These are phyloP conservation scores for Daldinia sp. DNA, from an alignment of 2,329 filamentous ascomycete species.

Conservation along the genomic window DNA sequence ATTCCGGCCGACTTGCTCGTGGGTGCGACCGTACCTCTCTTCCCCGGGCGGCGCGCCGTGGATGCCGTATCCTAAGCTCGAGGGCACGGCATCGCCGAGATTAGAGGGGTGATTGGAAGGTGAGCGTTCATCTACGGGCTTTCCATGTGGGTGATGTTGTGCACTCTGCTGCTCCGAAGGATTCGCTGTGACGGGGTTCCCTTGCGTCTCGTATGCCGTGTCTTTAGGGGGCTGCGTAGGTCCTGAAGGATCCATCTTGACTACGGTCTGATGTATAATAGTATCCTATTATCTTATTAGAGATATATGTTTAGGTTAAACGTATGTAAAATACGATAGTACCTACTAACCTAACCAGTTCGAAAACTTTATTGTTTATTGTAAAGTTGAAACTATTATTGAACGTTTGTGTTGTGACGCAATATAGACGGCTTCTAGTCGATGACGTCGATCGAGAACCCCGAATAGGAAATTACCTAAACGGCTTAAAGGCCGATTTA, in stretches of 20 bases:
- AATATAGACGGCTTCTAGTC: constrained; percentile 19
- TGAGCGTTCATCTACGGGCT: constrained; percentile 34
- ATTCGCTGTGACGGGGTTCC: constrained; percentile 41
- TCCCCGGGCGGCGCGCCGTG: constrained; percentile 40
- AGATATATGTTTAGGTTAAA: no score
- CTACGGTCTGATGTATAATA: background rate
- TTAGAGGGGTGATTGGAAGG: constrained; percentile 28
- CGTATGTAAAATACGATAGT: no score
- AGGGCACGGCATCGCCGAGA: constrained; percentile 38
- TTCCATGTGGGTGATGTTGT: constrained; percentile 19
- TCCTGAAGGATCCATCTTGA: constrained; percentile 43
- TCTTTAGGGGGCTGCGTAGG: constrained; percentile 41
- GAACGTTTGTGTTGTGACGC: constrained; percentile 16
- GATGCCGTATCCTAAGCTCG: constrained; percentile 41
- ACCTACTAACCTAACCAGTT: no score
- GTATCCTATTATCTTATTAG: background rate
- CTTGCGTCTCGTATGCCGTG: constrained; percentile 41
- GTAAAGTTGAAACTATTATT: background rate
- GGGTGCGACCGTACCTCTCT: constrained; percentile 35
- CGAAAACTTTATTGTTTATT: background rate
- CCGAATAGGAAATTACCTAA: constrained; percentile 14
- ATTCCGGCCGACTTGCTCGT: constrained; percentile 36
- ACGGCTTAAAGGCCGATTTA: background rate
- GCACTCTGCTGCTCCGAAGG: constrained; percentile 38
- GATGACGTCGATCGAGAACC: constrained; percentile 27